Conservation (phyloP, 2,329 filamentous ascomycete species). For the Tolypocladium ophioglossoides region DNA sequence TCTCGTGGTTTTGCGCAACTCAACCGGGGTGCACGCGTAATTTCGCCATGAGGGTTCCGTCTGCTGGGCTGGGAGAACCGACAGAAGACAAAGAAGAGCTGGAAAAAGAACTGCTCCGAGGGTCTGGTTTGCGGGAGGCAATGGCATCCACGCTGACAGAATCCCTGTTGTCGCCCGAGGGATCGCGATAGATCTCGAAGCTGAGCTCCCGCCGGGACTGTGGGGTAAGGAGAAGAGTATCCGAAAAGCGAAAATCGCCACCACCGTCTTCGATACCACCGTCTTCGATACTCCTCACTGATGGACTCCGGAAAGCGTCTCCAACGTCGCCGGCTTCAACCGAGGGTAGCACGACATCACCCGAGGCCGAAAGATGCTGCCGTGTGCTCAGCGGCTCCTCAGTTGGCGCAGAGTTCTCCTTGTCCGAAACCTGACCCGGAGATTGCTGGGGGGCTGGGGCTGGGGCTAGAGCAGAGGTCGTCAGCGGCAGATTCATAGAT, state of each 20-base stretch:
- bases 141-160: neutral
- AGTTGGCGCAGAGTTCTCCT: neutral
- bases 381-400: neutral
- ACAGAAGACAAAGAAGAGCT: neutral
- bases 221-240: neutral
- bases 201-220: neutral
- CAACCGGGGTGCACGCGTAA: neutral
- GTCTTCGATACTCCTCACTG: neutral
- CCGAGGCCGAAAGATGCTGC: neutral
- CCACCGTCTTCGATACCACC: neutral
- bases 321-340: neutral
- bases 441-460: neutral
- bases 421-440: neutral
- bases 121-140: neutral
- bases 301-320: no score
- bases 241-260: neutral
- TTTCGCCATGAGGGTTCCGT: neutral
- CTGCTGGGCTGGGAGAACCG: neutral
- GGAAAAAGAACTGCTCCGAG: neutral
- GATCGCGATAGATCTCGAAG: neutral
- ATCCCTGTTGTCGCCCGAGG: neutral
- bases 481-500: neutral
- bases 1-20: no score
- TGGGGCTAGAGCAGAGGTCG: neutral
- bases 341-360: neutral